Base-by-base conservation (phyloP, 2,329 filamentous ascomycete genomes). In the Colletotrichum neosansevieriae region DNA sequence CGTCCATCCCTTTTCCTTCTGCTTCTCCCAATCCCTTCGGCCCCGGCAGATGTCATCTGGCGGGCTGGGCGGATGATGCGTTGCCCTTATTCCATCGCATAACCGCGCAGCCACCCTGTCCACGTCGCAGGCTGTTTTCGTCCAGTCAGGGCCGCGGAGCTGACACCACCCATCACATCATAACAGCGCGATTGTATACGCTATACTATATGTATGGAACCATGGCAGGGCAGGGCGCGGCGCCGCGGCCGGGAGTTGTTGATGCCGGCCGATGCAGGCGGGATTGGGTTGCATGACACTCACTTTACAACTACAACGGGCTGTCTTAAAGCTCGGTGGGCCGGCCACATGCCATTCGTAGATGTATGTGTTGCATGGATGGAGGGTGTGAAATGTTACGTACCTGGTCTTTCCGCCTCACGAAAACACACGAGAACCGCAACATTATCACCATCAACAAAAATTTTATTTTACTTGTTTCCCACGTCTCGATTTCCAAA, bases 41-140 rank as follows among this genome's bases (percentile, higher is more conserved):
- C 38, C 60, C 61, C 61, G 61, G 65, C 61, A 68, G 54, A 59
- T 59, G 65, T 29, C 65, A 65, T 68, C 42, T 42, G n/a, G 36
- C 45, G 54, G 60, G 19, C 61, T 58, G 61, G 60, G 54, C 53
- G 34, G 65, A 53, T 51, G 49, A 51, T 51, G 49, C 49, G 61
- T 19, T 36, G 40, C 42, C 61, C 38, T 53, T 58, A 13, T 38
- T 59, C 29, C 32, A 50, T 68, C 54, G 61, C 49, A 51, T 60
- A 54, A 68, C 61, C 66, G 32, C 36, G 61, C 66, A 68, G 66
- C 61, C 61, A 65, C 61, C 47, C 34, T 40, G 53, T 59, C 66
- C 66, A 66, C 66, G 66, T 65, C 61, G 66, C 56, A 40, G 63
- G 47, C 61, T 56, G 66, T 60, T 65, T 60, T 66, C 66, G 15